Base-by-base conservation (phyloP, 1,284 basidiomycete species). In the Fomitopsis palustris region DNA sequence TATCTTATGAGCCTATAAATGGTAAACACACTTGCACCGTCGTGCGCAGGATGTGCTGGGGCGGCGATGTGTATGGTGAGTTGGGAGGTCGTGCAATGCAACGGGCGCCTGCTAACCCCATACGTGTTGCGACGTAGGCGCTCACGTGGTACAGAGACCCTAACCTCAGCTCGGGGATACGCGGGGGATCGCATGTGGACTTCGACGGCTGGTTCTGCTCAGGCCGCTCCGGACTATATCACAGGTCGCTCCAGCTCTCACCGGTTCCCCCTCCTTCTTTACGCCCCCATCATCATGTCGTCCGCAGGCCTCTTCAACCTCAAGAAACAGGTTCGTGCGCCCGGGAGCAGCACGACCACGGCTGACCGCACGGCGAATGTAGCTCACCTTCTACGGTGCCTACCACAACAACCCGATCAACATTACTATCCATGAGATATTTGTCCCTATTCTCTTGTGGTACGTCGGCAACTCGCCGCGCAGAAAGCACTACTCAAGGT, bases 311-410 rank as follows among this genome's bases (percentile, higher is more conserved):
- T 86, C 57, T 76, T 88, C 65, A 77, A 86, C 65, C 77, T 88
- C 58, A 76, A 83, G 62, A 81, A 82, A 42, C 85, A 87, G 76
- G 85, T 84, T 58, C 39, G 74, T 17, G 5, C 37, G 29, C 23
- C 35, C 35, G 31, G 12, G 19, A n/a, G 38, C 19, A 37, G 37
- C 17, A 33, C 6, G 54, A 25, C 7, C 12, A 27, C 41, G 4
- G 4, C 37, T 47, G n/a, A 17, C 17, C 14, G 8, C 14, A n/a
- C 21, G 16, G 8, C 45, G 5, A 39, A 3, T 41, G 31, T 23
- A 95, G 92, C 80, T 95, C 68, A 80, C 87, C 31, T 95, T 95
- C 80, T 95, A 95, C 73, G 91, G 91, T 23, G 88, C 92, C 54
- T 96, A 95, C 75, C 93, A 96, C 74, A 81, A 85, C 25, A 88